phyloP scores from a whole-genome alignment of 108 stramenopile species.

The Skeletonema marinoi region DNA sequence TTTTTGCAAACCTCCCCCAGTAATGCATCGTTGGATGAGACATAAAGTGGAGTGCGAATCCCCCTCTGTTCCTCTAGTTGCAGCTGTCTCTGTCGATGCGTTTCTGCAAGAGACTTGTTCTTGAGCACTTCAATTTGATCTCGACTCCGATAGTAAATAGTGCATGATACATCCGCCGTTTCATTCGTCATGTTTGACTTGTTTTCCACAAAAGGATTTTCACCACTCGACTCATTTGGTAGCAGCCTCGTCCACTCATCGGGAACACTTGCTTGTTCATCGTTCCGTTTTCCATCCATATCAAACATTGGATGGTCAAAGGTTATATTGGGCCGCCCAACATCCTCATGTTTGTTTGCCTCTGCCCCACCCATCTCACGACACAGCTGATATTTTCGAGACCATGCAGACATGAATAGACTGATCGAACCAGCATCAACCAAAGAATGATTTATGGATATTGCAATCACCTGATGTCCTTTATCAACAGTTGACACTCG shows the following conservation, averaged over 20 bases:
- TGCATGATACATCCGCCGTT: neutral
- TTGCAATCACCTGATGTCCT: neutral
- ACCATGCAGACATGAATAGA: constrained; percentile 7
- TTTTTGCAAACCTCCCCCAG: neutral
- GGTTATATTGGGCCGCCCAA: neutral
- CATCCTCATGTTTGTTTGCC: neutral
- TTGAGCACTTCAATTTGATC: constrained; percentile 1
- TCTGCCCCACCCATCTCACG: neutral
- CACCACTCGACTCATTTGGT: neutral
- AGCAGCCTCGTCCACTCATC: constrained; percentile 3
- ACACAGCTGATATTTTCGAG: neutral
- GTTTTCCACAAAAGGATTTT: constrained; percentile 2
- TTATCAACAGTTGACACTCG: neutral
- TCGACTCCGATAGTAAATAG: neutral
- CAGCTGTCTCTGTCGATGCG: neutral
- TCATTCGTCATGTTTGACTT: neutral
- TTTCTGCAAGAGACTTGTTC: neutral
- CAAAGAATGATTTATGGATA: constrained; percentile 1
- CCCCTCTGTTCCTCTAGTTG: neutral
- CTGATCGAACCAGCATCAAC: constrained; percentile 10
- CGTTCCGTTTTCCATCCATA: neutral
- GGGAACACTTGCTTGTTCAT: neutral
- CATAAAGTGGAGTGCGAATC: neutral
- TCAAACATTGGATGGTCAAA: neutral
- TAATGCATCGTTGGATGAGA: neutral